phyloP scores from a whole-genome alignment of 75 land plant species.

The Isoetes taiwanensis region DNA sequence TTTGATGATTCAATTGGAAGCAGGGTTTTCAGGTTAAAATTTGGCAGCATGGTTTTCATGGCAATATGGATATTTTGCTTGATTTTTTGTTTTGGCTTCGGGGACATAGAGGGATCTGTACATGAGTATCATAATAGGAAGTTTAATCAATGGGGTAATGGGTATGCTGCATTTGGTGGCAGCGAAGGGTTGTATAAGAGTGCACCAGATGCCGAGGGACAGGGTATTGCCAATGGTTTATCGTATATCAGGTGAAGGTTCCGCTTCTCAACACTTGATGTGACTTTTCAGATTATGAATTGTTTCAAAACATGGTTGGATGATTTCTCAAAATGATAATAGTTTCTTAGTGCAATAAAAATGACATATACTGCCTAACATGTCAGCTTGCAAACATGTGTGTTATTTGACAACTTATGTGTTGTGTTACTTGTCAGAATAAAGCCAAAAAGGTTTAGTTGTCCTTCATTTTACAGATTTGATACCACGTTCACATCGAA shows the following conservation, averaged over 20 bases:
- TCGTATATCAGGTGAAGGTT: not conserved
- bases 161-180: not conserved
- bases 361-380: not conserved
- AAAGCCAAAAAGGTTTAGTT: not conserved
- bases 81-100: no score
- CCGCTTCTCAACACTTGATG: not conserved
- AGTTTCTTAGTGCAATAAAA: not conserved
- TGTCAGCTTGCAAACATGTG: not conserved
- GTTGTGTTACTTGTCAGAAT: not conserved
- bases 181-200: slow-evolving; percentile 2
- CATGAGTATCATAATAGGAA: not conserved
- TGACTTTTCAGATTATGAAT: not conserved
- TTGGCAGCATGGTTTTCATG: no score
- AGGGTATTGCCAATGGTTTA: not conserved
- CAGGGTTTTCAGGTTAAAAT: no score
- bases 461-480: not conserved
- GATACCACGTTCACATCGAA: not conserved
- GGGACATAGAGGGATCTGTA: not conserved
- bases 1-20: no score
- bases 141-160: slow-evolving; percentile 1
- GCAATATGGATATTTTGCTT: no score
- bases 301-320: not conserved
- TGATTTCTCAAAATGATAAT: not conserved
- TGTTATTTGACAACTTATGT: not conserved
- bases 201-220: no score